A percentile compares a stretch with the other conserved stretches of the same genome.
Conservation (phyloP, 75 land plant genomes). For the Selaginella tamariscina region DNA sequence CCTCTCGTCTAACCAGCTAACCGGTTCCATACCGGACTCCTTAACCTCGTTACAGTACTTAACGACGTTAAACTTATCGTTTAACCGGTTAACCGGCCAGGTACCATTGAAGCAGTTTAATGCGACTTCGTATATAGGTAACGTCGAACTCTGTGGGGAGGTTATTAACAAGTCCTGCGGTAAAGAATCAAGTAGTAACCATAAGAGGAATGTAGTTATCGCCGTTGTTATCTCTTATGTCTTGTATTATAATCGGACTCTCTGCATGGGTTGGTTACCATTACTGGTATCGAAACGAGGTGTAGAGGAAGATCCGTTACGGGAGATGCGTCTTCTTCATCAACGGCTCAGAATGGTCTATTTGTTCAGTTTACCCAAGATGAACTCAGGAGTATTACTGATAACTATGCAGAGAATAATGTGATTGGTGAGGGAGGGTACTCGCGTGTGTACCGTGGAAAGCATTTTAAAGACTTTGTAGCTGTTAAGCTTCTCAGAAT, state of each 20-base stretch:
- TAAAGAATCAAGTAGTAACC: background rate
- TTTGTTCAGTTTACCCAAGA: background rate
- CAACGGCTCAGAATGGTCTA: background rate
- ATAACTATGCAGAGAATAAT: background rate
- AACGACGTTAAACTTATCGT: slow-evolving; percentile 1
- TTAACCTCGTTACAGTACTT: background rate
- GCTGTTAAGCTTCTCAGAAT: slow-evolving; percentile 5
- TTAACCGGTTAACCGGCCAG: background rate
- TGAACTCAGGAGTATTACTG: background rate
- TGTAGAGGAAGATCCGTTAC: background rate
- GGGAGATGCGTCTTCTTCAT: background rate
- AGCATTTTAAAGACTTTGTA: background rate
- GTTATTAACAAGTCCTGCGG: background rate
- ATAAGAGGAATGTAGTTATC: background rate
- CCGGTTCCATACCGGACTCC: background rate
- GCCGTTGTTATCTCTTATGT: too few relatives aligned
- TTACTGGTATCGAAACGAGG: background rate
- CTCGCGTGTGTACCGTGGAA: background rate
- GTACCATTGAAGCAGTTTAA: background rate
- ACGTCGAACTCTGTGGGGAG: background rate
- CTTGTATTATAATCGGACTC: too few relatives aligned
- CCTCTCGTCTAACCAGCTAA: slow-evolving; percentile 2
- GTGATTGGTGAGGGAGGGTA: slow-evolving; percentile 7
- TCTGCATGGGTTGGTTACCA: too few relatives aligned
- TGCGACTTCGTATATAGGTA: background rate